phyloP scores from a whole-genome alignment of 768 basidiomycete genomes.

The Gyrodon lividus region DNA sequence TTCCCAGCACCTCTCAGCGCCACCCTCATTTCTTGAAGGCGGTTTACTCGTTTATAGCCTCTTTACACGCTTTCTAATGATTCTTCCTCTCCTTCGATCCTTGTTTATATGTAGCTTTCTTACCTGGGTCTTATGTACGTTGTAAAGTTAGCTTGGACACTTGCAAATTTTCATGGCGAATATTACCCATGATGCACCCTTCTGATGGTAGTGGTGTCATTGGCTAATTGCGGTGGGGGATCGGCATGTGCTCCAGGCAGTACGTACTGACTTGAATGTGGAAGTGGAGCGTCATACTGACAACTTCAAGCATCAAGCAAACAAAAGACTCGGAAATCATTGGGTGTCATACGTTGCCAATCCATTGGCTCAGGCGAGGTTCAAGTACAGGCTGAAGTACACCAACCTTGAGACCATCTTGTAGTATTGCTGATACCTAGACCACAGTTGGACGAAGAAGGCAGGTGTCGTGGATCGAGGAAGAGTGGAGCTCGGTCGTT shows the following conservation, averaged over 20 bases:
- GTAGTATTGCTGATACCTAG: too few species aligned
- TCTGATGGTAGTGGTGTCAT: background rate
- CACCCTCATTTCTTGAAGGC: background rate
- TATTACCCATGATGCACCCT: background rate
- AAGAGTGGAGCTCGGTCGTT: conserved; percentile 2
- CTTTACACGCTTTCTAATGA: background rate
- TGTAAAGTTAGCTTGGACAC: background rate
- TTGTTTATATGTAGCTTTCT: background rate
- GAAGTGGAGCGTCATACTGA: background rate
- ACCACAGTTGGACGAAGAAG: background rate
- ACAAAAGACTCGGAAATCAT: too few species aligned
- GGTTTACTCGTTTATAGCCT: background rate
- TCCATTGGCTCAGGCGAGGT: too few species aligned
- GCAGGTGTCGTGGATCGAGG: conserved; percentile 4
- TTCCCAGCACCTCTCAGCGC: background rate
- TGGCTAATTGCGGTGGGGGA: conserved; percentile 4
- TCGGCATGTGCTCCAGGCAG: conserved; percentile 6
- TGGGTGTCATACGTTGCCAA: too few species aligned
- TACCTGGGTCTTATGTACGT: background rate
- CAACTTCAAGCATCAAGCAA: background rate
- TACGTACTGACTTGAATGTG: background rate
- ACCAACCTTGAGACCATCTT: too few species aligned
- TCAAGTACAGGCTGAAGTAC: too few species aligned
- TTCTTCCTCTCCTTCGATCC: background rate
- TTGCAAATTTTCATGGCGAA: background rate